Evolutionary conservation across 805 yeast genomes (phyloP).

Genomic region (Ogataea paraovalis): DNA sequence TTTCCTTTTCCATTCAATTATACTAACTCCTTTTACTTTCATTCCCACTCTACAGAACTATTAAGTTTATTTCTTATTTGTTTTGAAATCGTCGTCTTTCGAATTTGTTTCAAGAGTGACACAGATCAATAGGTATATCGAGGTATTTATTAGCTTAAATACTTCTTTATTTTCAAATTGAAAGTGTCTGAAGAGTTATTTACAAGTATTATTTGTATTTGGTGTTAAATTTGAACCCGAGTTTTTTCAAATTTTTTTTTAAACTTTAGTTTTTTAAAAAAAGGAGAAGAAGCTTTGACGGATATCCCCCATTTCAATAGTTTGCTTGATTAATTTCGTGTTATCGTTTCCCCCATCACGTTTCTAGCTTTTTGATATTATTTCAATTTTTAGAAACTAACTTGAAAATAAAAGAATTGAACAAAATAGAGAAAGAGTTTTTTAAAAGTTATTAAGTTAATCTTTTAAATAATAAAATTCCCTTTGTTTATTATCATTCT

Average conservation of each 20-base stretch:
- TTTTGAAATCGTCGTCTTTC: constrained; percentile 1
- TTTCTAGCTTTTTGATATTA: constrained; percentile 16
- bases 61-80: constrained; percentile 10
- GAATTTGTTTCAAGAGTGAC: constrained; percentile 8
- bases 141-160: constrained; percentile 26
- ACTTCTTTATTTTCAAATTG: constrained; percentile 12
- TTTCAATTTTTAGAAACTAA: too few relatives aligned
- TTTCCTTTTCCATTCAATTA: background rate
- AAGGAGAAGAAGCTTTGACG: constrained; percentile 31
- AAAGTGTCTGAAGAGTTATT: constrained; percentile 11
- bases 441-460: constrained; percentile 12
- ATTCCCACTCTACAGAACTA: background rate
- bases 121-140: constrained; percentile 2
- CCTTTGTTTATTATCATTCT: too few relatives aligned
- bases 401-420: too few relatives aligned
- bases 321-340: constrained; percentile 18
- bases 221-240: constrained; percentile 29
- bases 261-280: background rate
- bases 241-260: constrained; percentile 5
- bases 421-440: background rate
- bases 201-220: constrained; percentile 23
- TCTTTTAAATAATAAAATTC: constrained; percentile 2
- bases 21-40: background rate
- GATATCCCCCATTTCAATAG: constrained; percentile 32
- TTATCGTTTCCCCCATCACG: constrained; percentile 17